These are phyloP conservation scores for Glaciozyma martinii DNA, from an alignment of 768 basidiomycete genomes.

Conservation along the genomic window DNA sequence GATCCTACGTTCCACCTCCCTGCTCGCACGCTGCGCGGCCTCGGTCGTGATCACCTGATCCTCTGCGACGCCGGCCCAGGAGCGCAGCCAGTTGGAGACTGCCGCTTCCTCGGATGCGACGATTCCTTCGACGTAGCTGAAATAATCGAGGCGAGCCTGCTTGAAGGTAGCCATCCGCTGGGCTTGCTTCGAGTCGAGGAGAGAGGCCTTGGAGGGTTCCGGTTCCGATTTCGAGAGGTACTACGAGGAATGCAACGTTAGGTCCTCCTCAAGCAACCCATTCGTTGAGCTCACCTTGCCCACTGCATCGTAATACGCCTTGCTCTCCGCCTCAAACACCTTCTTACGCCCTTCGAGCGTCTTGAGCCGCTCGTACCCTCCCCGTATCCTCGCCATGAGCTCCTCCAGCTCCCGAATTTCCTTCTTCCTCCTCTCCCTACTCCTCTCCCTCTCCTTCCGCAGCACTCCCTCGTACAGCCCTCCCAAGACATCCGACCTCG, in stretches of 20 bases:
- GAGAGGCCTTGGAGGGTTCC: conserved; percentile 10
- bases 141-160: conserved; percentile 28
- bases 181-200: conserved; percentile 27
- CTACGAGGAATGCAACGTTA: conserved; percentile 7
- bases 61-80: conserved; percentile 8
- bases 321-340: conserved; percentile 27
- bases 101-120: conserved; percentile 25
- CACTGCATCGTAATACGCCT: conserved; percentile 30
- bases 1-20: background rate
- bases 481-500: conserved; percentile 10
- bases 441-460: conserved; percentile 1
- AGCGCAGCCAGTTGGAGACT: conserved; percentile 17
- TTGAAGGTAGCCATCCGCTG: conserved; percentile 14
- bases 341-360: conserved; percentile 24
- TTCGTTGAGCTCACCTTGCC: conserved; percentile 14
- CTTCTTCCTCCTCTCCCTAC: background rate
- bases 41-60: background rate
- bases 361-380: conserved; percentile 25
- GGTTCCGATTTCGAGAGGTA: conserved; percentile 18
- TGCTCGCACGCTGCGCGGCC: background rate
- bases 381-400: conserved; percentile 16
- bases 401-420: conserved; percentile 16
- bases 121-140: conserved; percentile 22
- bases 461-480: conserved; percentile 12
- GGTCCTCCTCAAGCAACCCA: too few species aligned